Evolutionary conservation across 441 rosid species (phyloP), one percentile per base, ranked within the genome.

Genomic region (Francoa sonchifolia): DNA sequence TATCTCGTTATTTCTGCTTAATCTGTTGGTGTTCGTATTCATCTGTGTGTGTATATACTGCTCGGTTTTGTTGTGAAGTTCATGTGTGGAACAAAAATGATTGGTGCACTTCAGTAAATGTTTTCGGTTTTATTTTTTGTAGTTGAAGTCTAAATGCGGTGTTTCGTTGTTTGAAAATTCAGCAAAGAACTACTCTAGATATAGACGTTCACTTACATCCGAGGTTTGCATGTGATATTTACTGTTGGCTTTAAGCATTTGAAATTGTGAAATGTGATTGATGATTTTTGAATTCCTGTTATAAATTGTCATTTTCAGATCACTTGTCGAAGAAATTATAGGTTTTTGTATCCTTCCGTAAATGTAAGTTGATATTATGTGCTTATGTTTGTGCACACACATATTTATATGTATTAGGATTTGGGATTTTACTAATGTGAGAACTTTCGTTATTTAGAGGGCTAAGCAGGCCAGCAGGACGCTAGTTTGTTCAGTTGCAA

Each of bases 401-500:
- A 4, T 11, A 33, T 14, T n/a, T 21, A n/a, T 28, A 9, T 42
- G 29, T 33, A 12, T 29, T 12, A 38, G 22, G 26, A 8, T 10
- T 5, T 8, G 19, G 8, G 12, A 1, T 26, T 43, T 13, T 3
- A 12, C 5, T 11, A 15, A 16, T 16, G 12, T 39, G 19, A 17
- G 8, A 42, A 23, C 25, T 14, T 16, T 29, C 38, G 43, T 59
- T 18, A 67, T 33, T 44, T 71, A 85, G 94, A 82, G 75, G 52
- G 46, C 54, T 39, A 69, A 52, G 65, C 74, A 61, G 52, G 42
- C 23, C 18, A 59, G 68, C 42, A 52, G 59, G 65, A 74, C 74
- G 66, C 46, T 73, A 38, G 65, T 69, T 66, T 90, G 96, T 70
- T 83, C 90, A 5, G 79, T 78, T 36, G 80, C 88, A 44, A 71